Conservation (phyloP, 2,329 filamentous ascomycete species). For the Calonectria leucothoes region DNA sequence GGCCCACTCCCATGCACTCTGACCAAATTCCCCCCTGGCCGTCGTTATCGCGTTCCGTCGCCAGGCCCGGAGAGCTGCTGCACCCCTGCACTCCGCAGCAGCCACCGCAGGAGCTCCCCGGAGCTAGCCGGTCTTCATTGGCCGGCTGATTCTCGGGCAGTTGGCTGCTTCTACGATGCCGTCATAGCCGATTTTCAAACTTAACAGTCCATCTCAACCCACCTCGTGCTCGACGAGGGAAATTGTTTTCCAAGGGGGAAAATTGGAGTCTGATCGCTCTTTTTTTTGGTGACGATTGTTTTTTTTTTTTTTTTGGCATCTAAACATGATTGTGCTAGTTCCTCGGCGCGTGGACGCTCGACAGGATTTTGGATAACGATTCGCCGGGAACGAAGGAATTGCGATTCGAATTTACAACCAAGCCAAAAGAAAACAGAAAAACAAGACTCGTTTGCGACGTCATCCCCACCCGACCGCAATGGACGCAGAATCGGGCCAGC, state of each 20-base stretch:
- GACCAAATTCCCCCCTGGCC: neutral
- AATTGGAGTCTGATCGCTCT: neutral
- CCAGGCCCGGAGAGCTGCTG: neutral
- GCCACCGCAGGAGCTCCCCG: slow-evolving; percentile 7
- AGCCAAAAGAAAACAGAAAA: too few relatives aligned
- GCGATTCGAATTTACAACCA: neutral
- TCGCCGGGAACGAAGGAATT: neutral
- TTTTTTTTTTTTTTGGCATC: neutral
- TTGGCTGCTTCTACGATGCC: slow-evolving; percentile 30
- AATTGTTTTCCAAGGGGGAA: neutral
- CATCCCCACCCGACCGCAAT: neutral
- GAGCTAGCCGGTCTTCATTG: neutral
- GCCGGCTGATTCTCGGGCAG: slow-evolving; percentile 29
- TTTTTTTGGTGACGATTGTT: neutral
- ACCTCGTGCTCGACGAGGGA: neutral
- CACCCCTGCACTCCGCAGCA: slow-evolving; percentile 12
- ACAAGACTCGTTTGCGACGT: neutral
- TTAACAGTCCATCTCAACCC: slow-evolving; percentile 18
- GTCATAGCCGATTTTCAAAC: slow-evolving; percentile 36
- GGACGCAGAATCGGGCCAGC: neutral
- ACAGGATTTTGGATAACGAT: slow-evolving; percentile 4
- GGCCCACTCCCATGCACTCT: slow-evolving; percentile 2
- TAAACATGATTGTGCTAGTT: neutral
- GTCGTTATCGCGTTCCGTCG: slow-evolving; percentile 4
- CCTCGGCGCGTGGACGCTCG: neutral